Percentiles rank a stretch among this genome's conserved stretches.
Conservation (phyloP, 257 asterid genomes). For the Solanum virginianum region DNA sequence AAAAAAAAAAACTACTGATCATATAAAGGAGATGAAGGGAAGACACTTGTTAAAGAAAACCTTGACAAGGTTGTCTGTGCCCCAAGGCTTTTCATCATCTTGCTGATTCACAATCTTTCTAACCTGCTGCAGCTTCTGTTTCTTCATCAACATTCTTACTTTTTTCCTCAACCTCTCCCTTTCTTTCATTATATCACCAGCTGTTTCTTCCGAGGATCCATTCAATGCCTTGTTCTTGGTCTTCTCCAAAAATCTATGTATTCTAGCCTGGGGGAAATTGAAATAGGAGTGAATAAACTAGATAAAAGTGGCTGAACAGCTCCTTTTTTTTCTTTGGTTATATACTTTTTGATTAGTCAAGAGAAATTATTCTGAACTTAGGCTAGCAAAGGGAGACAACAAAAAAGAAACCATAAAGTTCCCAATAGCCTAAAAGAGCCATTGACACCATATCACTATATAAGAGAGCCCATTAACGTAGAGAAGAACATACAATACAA, state of each 20-base stretch:
- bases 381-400: neutral
- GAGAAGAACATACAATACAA: neutral
- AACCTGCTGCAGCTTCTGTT: conserved; percentile 56
- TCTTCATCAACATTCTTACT: conserved; percentile 63
- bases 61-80: conserved; percentile 83
- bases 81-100: conserved; percentile 71
- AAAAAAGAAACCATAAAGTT: neutral
- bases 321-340: neutral
- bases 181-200: conserved; percentile 30
- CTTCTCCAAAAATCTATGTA: conserved; percentile 63
- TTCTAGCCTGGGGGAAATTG: conserved; percentile 53
- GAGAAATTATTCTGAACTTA: neutral
- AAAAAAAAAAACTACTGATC: neutral
- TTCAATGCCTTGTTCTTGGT: conserved; percentile 64
- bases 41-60: conserved; percentile 15
- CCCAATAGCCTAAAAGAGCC: neutral
- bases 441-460: neutral
- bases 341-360: neutral
- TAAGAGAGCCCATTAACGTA: neutral
- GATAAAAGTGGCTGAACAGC: neutral
- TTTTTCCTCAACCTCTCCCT: conserved; percentile 53
- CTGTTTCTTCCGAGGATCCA: conserved; percentile 39
- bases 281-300: conserved; percentile 3
- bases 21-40: neutral
- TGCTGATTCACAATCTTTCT: conserved; percentile 54